Conservation (phyloP, 2,329 filamentous ascomycete genomes). For the Pestalotiopsis sp. region DNA sequence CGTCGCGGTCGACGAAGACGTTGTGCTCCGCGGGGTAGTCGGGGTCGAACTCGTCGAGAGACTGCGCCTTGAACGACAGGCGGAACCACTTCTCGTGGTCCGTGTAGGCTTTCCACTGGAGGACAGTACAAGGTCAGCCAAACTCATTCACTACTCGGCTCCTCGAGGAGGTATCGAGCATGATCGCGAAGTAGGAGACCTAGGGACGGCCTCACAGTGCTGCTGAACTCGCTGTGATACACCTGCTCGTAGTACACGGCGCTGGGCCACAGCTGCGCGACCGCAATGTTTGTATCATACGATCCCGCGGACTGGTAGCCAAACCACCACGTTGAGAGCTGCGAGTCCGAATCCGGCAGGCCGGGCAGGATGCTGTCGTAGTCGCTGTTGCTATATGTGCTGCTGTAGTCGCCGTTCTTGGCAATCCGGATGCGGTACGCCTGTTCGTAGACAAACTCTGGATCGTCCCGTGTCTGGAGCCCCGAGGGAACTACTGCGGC, state of each 20-base stretch:
- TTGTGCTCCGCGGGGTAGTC: conserved; percentile 6
- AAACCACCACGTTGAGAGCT: conserved; percentile 1
- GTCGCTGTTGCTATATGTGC: neutral
- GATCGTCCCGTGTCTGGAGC: neutral
- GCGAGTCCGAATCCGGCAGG: neutral
- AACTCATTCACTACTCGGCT: too few relatives aligned
- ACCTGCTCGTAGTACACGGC: conserved; percentile 5
- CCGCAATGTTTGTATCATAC: neutral
- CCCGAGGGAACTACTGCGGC: neutral
- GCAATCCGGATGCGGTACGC: conserved; percentile 6
- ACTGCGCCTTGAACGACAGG: conserved; percentile 2
- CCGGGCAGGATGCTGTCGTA: conserved; percentile 1
- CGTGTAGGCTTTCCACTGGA: conserved; percentile 1
- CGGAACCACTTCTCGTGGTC: neutral
- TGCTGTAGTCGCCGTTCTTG: conserved; percentile 1
- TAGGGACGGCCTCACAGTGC: neutral
- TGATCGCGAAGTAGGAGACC: too few relatives aligned
- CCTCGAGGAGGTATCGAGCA: too few relatives aligned
- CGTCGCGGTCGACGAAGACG: conserved; percentile 4
- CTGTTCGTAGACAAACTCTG: neutral
- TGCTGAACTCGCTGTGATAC: neutral
- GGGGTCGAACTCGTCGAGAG: conserved; percentile 6
- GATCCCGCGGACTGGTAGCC: neutral
- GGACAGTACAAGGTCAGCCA: neutral
- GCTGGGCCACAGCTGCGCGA: neutral